These are phyloP conservation scores for Spongospora subterranea DNA, from an alignment of 208 protist genomes.

Conservation along the genomic window DNA sequence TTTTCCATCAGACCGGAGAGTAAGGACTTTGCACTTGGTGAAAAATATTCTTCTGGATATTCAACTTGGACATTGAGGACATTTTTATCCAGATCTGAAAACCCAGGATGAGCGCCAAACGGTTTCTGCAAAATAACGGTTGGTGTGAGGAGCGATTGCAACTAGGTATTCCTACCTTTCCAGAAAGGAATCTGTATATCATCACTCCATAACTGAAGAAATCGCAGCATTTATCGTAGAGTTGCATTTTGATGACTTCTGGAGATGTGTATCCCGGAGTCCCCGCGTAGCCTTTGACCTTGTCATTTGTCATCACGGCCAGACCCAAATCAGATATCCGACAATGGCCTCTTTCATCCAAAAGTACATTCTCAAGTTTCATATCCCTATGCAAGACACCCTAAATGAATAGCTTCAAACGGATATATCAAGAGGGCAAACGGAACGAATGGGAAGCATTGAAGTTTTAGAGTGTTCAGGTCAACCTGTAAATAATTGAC, in stretches of 20 bases:
- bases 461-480: too few relatives aligned
- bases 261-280: conserved; percentile 44
- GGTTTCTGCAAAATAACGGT: conserved; percentile 47
- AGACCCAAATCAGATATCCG: conserved; percentile 90
- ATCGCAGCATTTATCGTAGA: conserved; percentile 37
- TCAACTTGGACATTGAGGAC: conserved; percentile 57
- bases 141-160: neutral
- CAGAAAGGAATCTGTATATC: conserved; percentile 57
- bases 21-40: neutral
- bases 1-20: conserved; percentile 45
- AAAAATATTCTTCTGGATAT: conserved; percentile 56
- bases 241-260: conserved; percentile 54
- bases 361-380: conserved; percentile 77
- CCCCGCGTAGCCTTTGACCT: conserved; percentile 26
- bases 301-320: conserved; percentile 39
- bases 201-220: conserved; percentile 60
- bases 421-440: conserved; percentile 7
- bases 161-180: neutral
- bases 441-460: too few relatives aligned
- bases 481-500: conserved; percentile 68
- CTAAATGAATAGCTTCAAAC: neutral
- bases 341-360: conserved; percentile 80
- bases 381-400: conserved; percentile 75
- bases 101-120: neutral
- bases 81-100: conserved; percentile 47